Conservation (phyloP, 768 basidiomycete species). For the Suillus discolor region DNA sequence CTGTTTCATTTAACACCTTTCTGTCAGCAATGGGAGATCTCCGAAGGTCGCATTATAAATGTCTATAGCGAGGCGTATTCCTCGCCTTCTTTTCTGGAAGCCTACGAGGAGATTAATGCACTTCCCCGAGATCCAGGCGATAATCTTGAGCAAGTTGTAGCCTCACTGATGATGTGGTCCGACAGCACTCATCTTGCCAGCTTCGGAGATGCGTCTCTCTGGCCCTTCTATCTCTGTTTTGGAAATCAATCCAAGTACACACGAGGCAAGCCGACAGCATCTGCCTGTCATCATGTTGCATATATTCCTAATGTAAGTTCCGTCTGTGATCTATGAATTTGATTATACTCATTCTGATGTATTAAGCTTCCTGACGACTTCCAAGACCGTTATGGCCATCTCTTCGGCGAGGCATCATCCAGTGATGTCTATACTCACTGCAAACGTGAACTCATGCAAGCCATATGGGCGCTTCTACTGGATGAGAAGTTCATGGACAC, state of each 20-base stretch:
- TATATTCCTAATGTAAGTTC: constrained; percentile 15
- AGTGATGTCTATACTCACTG: no score
- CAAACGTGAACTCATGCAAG: constrained; percentile 26
- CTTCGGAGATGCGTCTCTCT: constrained; percentile 17
- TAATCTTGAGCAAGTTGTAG: no score
- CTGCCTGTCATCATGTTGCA: constrained; percentile 16
- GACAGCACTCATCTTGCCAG: constrained; percentile 26
- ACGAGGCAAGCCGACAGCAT: constrained; percentile 12
- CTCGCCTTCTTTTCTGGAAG: no score
- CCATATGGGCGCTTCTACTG: constrained; percentile 16
- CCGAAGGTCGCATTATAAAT: not conserved
- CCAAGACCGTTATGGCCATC: no score
- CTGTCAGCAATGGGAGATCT: constrained; percentile 1
- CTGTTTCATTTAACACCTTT: not conserved
- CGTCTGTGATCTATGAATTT: not conserved
- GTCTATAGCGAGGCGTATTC: constrained; percentile 8
- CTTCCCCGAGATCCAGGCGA: no score
- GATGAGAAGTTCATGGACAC: constrained; percentile 20
- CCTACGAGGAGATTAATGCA: no score
- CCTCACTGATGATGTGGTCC: no score
- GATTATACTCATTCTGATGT: not conserved
- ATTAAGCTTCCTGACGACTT: no score
- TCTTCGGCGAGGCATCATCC: no score
- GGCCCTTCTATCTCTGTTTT: constrained; percentile 22
- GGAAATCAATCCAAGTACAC: constrained; percentile 20